phyloP scores from a whole-genome alignment of 208 protist genomes.

The Trypanosoma boissoni region DNA sequence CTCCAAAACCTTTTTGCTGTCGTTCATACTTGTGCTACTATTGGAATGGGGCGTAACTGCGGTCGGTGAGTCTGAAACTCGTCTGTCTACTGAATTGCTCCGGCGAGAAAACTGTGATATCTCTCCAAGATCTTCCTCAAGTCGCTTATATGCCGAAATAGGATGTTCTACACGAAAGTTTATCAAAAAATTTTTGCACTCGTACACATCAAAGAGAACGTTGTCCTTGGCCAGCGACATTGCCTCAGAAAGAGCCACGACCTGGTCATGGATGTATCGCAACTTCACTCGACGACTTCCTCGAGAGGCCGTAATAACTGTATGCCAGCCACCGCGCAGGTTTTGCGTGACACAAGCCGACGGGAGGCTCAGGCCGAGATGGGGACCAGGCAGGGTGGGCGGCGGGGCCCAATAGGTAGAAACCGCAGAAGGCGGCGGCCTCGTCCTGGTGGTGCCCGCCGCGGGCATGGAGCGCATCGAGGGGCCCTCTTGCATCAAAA shows the following conservation, averaged over 20 bases:
- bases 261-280: background rate
- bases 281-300: background rate
- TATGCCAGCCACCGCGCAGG: background rate
- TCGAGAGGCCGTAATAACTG: background rate
- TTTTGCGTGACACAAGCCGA: background rate
- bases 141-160: background rate
- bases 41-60: background rate
- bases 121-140: background rate
- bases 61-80: background rate
- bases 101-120: too few species aligned
- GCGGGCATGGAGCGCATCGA: background rate
- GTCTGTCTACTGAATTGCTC: too few species aligned
- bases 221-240: background rate
- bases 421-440: background rate
- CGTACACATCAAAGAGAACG: background rate
- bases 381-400: background rate
- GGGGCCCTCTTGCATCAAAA: background rate
- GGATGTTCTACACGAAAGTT: background rate
- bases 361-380: constrained; percentile 2
- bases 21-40: background rate
- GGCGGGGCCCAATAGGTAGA: background rate
- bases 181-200: background rate
- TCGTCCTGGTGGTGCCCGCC: background rate
- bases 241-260: background rate
- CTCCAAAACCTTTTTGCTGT: background rate